Base-by-base conservation (phyloP, 805 yeast genomes). In the Starmera dryadoides region DNA sequence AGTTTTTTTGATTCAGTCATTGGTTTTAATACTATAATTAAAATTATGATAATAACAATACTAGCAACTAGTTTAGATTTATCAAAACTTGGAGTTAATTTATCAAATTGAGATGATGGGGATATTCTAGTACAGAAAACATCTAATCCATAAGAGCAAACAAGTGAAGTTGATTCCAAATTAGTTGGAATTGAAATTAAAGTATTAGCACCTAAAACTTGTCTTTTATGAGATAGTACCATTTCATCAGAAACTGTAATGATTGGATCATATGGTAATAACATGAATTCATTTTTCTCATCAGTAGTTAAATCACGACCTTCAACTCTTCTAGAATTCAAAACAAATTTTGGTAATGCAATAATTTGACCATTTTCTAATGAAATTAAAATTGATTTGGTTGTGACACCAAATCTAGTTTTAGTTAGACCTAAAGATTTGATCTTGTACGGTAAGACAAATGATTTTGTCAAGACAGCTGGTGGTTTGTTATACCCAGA, bases 71-170 rank as follows among this genome's bases (percentile, higher is more conserved):
- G 69, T 48, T 78, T 81, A 12, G 64, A 54, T 52, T 77, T 82
- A 49, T 81, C 86, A 55, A 93, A 93, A 37, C 70, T 68, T 23
- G 69, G 62, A 20, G 79, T 74, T 56, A 91, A 68, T 37, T 76
- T 67, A 61, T 91, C 98, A 60, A 86, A 89, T 30, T 86, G 85
- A 33, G 75, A 75, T 0, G 96, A 86, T 1, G 98, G 96, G 37
- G 82, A 73, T 15, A 84, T 69, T 41, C 77, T 68, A 0, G 94
- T 81, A 53, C 89, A 85, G 63, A 85, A 89, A 6, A 83, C 57
- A 54, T 86, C 94, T n/a, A 69, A 59, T 16, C 82, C 86, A 34
- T 77, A 62, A 29, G 73, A 67, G 44, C 93, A 79, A 1, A 85
- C 73, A 16, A 86, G 68, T 15, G 82, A 69, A 0, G 97, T 88